These are phyloP conservation scores for Geosiphon pyriformis DNA, from an alignment of 192 early-diverging fungal species.

Conservation along the genomic window DNA sequence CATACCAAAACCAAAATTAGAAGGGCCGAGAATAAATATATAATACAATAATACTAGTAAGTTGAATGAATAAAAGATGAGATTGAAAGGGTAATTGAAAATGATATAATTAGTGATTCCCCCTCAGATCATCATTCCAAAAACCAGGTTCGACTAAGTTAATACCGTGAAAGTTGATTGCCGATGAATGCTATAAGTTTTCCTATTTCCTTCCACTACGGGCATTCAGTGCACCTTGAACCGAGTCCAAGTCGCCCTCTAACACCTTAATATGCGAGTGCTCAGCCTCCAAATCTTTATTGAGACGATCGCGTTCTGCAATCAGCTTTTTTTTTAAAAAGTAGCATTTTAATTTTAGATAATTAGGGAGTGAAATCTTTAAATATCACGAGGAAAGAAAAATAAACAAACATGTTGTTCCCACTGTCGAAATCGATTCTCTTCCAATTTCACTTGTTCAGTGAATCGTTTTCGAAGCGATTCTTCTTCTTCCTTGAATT, in stretches of 20 bases:
- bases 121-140: too few species aligned
- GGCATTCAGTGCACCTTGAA: conserved; percentile 37
- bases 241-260: conserved; percentile 70
- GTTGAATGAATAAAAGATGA: too few species aligned
- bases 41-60: too few species aligned
- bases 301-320: conserved; percentile 95
- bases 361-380: neutral
- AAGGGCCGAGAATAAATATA: too few species aligned
- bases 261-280: conserved; percentile 92
- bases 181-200: too few species aligned
- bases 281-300: conserved; percentile 96
- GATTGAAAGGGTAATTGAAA: too few species aligned
- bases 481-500: conserved; percentile 99
- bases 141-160: too few species aligned
- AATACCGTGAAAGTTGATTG: too few species aligned
- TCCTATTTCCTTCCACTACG: conserved; percentile 31
- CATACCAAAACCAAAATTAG: too few species aligned
- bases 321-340: conserved; percentile 78
- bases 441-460: conserved; percentile 95
- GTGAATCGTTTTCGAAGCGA: conserved; percentile 92
- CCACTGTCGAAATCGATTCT: conserved; percentile 98
- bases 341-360: neutral
- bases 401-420: conserved; percentile 65
- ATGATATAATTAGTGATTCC: too few species aligned
- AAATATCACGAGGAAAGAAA: conserved; percentile 6